Evolutionary conservation across 2,329 filamentous ascomycete species (phyloP).

Genomic region (Xylaria sp.): DNA sequence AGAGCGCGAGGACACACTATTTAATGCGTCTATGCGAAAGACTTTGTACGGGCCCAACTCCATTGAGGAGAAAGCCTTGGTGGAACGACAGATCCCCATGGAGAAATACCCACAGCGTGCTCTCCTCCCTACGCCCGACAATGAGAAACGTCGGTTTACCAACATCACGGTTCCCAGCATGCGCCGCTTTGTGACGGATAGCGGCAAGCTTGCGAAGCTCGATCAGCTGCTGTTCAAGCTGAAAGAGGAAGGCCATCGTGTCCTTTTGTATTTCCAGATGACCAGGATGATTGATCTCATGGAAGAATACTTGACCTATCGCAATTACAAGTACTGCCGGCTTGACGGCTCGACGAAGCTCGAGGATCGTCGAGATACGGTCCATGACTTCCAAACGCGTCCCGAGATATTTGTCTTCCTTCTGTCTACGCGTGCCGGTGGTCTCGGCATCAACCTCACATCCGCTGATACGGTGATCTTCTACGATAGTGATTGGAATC

Average conservation of each 20-base stretch:
- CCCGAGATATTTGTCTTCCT: slow-evolving; percentile 98
- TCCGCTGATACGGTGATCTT: slow-evolving; percentile 98
- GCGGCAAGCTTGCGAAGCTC: slow-evolving; percentile 90
- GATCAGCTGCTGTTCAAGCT: slow-evolving; percentile 86
- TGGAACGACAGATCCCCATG: slow-evolving; percentile 74
- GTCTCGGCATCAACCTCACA: slow-evolving; percentile 96
- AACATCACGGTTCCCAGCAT: slow-evolving; percentile 94
- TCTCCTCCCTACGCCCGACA: slow-evolving; percentile 78
- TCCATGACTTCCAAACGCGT: slow-evolving; percentile 92
- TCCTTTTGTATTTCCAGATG: slow-evolving; percentile 99
- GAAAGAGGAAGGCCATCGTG: slow-evolving; percentile 90
- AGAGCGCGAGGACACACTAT: slow-evolving; percentile 76
- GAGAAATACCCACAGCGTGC: slow-evolving; percentile 66
- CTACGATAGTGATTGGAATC: slow-evolving; percentile 99
- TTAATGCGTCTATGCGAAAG: slow-evolving; percentile 78
- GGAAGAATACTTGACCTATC: slow-evolving; percentile 98
- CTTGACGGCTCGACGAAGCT: slow-evolving; percentile 96
- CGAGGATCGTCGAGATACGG: slow-evolving; percentile 94
- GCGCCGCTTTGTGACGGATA: slow-evolving; percentile 96
- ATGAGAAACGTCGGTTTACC: slow-evolving; percentile 82
- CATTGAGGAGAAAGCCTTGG: slow-evolving; percentile 72
- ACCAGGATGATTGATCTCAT: slow-evolving; percentile 99
- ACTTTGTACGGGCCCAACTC: slow-evolving; percentile 71
- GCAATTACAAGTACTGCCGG: slow-evolving; percentile 98
- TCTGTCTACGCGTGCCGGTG: slow-evolving; percentile 92